These are phyloP conservation scores for Aspergillus leporis DNA, from an alignment of 495 filamentous ascomycete species.

Conservation along the genomic window DNA sequence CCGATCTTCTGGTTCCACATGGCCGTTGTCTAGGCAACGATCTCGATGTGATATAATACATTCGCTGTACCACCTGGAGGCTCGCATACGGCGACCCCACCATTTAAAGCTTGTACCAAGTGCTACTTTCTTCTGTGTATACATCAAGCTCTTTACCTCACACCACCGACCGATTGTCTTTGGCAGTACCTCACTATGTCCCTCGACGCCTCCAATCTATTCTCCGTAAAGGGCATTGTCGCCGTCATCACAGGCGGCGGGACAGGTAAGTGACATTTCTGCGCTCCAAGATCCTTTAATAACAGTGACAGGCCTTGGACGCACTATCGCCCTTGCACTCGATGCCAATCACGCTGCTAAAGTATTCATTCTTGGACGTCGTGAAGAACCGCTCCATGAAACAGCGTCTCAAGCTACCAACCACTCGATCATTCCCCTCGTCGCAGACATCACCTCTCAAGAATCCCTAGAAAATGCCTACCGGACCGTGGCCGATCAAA, in stretches of 20 bases:
- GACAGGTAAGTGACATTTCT: conserved; percentile 41
- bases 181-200: neutral
- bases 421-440: conserved; percentile 54
- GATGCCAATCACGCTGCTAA: conserved; percentile 55
- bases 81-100: too few relatives aligned
- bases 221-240: conserved; percentile 55
- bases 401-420: conserved; percentile 38
- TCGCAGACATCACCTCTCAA: conserved; percentile 65
- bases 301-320: conserved; percentile 41
- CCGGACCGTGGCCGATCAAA: conserved; percentile 49
- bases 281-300: neutral
- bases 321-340: conserved; percentile 58
- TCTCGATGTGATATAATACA: too few relatives aligned
- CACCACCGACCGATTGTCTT: neutral
- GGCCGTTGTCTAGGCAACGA: too few relatives aligned
- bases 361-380: conserved; percentile 63
- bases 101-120: too few relatives aligned
- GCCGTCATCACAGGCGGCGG: conserved; percentile 66
- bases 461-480: conserved; percentile 56
- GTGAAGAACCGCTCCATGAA: conserved; percentile 50
- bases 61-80: too few relatives aligned
- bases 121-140: neutral
- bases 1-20: too few relatives aligned
- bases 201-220: conserved; percentile 48
- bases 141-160: neutral